Percentiles rank a stretch among this genome's conserved stretches.
Conservation (phyloP, 192 early-diverging fungal species). For the Cetraspora pellucida region DNA sequence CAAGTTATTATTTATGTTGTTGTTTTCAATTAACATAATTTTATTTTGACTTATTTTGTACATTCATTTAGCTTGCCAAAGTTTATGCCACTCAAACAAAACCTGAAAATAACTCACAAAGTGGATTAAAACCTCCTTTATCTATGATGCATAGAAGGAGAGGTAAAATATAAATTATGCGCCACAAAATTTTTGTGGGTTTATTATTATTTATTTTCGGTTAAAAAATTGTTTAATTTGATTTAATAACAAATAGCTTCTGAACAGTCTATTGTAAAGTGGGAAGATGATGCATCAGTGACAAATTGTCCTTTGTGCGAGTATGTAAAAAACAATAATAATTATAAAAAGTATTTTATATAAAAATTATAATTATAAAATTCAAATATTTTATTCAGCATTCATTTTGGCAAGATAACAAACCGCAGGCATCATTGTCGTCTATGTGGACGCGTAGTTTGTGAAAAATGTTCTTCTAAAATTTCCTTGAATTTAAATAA, state of each 20-base stretch:
- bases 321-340: slow-evolving; percentile 48
- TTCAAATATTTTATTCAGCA: slow-evolving; percentile 24
- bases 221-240: neutral
- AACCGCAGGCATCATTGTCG: slow-evolving; percentile 75
- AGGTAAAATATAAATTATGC: slow-evolving; percentile 29
- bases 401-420: slow-evolving; percentile 53
- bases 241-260: slow-evolving; percentile 33
- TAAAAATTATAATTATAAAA: too few species aligned
- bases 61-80: slow-evolving; percentile 31
- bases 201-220: neutral
- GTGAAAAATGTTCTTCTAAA: slow-evolving; percentile 60
- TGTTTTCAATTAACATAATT: neutral
- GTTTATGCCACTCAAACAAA: slow-evolving; percentile 34
- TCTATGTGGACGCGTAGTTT: slow-evolving; percentile 68
- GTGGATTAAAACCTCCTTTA: slow-evolving; percentile 40
- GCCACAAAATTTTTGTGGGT: neutral
- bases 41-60: neutral
- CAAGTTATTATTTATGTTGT: slow-evolving; percentile 16
- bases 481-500: slow-evolving; percentile 48
- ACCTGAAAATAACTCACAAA: slow-evolving; percentile 36
- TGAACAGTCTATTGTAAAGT: slow-evolving; percentile 49
- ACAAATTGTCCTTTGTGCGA: slow-evolving; percentile 44
- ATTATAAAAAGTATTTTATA: neutral
- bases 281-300: slow-evolving; percentile 53
- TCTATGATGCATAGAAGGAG: slow-evolving; percentile 42